Evolutionary conservation across 1,284 basidiomycete genomes (phyloP).

Genomic region (Amylostereum areolatum): DNA sequence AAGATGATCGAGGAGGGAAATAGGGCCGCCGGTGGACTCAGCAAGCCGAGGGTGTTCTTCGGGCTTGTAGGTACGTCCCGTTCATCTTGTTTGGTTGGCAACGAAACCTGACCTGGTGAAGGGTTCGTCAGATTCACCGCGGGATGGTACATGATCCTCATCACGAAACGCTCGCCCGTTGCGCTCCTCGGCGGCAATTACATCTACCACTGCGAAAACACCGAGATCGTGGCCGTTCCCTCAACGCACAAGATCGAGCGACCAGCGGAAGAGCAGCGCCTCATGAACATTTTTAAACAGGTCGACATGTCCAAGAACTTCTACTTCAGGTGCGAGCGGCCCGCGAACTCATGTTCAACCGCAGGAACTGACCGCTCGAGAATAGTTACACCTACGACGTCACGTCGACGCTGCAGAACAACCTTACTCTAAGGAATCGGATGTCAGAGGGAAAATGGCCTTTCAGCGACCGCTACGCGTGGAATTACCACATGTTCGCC

Average conservation of each 20-base stretch:
- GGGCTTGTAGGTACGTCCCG: slow-evolving; percentile 61
- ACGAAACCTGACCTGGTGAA: slow-evolving; percentile 20
- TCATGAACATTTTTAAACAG: slow-evolving; percentile 93
- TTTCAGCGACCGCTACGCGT: slow-evolving; percentile 90
- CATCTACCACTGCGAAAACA: slow-evolving; percentile 94
- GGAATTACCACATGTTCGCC: slow-evolving; percentile 92
- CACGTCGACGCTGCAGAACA: slow-evolving; percentile 91
- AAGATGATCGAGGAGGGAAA: slow-evolving; percentile 96
- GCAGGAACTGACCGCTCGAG: too few relatives aligned
- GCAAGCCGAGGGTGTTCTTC: slow-evolving; percentile 77
- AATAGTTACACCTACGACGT: slow-evolving; percentile 94
- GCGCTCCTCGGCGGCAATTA: slow-evolving; percentile 96
- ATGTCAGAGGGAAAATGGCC: slow-evolving; percentile 41
- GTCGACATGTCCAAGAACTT: slow-evolving; percentile 99
- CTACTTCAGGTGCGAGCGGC: slow-evolving; percentile 79
- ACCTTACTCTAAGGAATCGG: slow-evolving; percentile 59
- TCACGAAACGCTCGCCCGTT: slow-evolving; percentile 88
- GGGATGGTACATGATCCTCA: slow-evolving; percentile 88
- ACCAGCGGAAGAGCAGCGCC: slow-evolving; percentile 76
- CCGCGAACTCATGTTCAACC: background rate
- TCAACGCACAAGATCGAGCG: slow-evolving; percentile 77
- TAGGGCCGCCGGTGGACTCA: slow-evolving; percentile 80
- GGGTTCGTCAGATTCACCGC: slow-evolving; percentile 90
- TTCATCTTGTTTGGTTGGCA: background rate
- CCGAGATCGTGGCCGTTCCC: slow-evolving; percentile 75